These are phyloP conservation scores for Strombidium stylifer DNA, from an alignment of 73 alveolate species.

Conservation along the genomic window DNA sequence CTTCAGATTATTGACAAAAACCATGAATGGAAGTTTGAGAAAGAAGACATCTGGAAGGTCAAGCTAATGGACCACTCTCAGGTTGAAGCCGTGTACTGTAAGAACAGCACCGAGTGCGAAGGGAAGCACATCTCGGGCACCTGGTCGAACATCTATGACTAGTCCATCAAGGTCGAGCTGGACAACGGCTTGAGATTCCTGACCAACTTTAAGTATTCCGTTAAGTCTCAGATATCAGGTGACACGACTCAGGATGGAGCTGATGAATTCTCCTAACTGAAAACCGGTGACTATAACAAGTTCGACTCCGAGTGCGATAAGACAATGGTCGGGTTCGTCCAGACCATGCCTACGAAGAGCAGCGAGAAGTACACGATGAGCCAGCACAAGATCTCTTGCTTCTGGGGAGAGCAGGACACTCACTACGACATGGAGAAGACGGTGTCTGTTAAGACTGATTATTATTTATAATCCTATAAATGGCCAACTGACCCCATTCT, in stretches of 20 bases:
- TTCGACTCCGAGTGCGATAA: constrained; percentile 48
- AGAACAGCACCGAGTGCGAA: neutral
- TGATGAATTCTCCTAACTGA: neutral
- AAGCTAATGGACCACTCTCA: neutral
- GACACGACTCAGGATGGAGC: no score
- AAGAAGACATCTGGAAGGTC: constrained; percentile 1
- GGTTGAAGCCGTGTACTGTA: neutral
- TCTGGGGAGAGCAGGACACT: no score
- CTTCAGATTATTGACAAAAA: constrained; percentile 11
- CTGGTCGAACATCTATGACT: constrained; percentile 76
- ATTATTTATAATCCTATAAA: no score
- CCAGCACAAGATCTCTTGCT: no score
- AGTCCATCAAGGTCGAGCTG: constrained; percentile 59
- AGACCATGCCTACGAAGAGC: neutral
- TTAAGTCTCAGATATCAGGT: neutral
- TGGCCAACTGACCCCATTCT: no score
- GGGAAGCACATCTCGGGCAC: constrained; percentile 63
- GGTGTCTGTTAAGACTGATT: no score
- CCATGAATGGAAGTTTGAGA: constrained; percentile 16
- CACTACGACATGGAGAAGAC: no score
- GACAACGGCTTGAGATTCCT: constrained; percentile 37
- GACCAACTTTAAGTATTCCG: constrained; percentile 52
- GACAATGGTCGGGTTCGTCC: constrained; percentile 67
- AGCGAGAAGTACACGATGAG: no score
- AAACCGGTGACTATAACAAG: neutral